A percentile compares a stretch with the other conserved stretches of the same genome.
Conservation (phyloP, 768 basidiomycete genomes). For the Boletus huronensis region DNA sequence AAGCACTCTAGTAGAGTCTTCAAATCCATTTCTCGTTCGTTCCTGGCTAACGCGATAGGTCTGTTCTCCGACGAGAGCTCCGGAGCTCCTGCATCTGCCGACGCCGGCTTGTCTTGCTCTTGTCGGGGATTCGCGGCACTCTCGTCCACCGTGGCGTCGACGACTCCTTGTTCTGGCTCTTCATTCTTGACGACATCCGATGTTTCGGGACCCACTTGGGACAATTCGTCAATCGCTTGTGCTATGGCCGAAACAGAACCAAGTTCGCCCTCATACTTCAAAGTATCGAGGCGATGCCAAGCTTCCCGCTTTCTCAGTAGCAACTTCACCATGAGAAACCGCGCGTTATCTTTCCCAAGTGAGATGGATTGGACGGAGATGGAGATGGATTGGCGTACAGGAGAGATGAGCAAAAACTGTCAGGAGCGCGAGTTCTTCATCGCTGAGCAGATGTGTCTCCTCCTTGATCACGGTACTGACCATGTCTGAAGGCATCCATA, state of each 20-base stretch:
- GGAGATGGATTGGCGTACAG: conserved; percentile 39
- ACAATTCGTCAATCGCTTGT: conserved; percentile 45
- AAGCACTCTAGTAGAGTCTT: conserved; percentile 43
- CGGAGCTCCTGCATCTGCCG: not conserved
- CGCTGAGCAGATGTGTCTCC: conserved; percentile 51
- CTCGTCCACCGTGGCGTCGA: conserved; percentile 37
- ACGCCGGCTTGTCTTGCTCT: conserved; percentile 5
- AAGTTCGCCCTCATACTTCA: conserved; percentile 45
- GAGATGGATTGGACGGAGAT: not conserved
- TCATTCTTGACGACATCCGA: conserved; percentile 12
- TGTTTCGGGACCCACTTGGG: conserved; percentile 15
- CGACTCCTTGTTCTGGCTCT: conserved; percentile 26
- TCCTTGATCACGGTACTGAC: conserved; percentile 46
- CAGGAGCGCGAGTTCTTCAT: conserved; percentile 45
- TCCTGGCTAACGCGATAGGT: conserved; percentile 35
- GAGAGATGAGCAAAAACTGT: conserved; percentile 40
- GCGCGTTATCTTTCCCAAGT: conserved; percentile 43
- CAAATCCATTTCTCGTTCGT: conserved; percentile 39
- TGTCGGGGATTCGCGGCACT: not conserved
- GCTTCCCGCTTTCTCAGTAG: conserved; percentile 55
- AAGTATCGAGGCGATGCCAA: conserved; percentile 47
- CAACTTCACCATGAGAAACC: conserved; percentile 61
- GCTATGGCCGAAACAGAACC: conserved; percentile 35
- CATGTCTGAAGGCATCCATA: conserved; percentile 44
- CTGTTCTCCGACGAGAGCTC: conserved; percentile 7